Percentiles rank a stretch among this genome's conserved stretches.
Evolutionary conservation across 306 rosid species (phyloP).

Genomic region (Crotalaria pallida): DNA sequence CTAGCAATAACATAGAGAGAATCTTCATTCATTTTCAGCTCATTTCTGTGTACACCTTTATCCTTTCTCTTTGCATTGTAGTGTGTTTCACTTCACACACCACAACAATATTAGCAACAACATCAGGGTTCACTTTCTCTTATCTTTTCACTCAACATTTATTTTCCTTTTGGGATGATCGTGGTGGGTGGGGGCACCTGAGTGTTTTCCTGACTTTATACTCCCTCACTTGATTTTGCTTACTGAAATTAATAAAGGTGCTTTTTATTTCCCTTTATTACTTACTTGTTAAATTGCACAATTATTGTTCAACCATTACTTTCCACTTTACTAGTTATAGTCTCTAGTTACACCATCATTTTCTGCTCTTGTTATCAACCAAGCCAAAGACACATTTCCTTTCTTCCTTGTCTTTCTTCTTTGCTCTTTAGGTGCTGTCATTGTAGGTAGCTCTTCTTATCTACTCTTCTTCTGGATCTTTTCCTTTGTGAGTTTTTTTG

Average conservation of each 20-base stretch:
- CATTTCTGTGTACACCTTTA: neutral
- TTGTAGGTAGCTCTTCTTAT: conserved; percentile 26
- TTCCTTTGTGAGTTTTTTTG: conserved; percentile 29
- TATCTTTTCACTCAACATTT: conserved; percentile 14
- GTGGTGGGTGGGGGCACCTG: conserved; percentile 41
- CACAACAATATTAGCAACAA: neutral
- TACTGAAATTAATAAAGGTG: conserved; percentile 44
- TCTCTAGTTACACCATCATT: conserved; percentile 33
- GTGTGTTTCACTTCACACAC: conserved; percentile 40
- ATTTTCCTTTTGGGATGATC: neutral
- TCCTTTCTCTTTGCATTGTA: conserved; percentile 26
- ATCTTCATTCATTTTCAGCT: conserved; percentile 19
- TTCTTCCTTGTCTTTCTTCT: neutral
- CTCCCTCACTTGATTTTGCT: conserved; percentile 44
- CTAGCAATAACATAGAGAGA: conserved; percentile 22
- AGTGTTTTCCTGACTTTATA: conserved; percentile 41
- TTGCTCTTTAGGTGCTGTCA: conserved; percentile 9
- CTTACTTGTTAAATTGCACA: conserved; percentile 15
- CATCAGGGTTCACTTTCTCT: conserved; percentile 3
- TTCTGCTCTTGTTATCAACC: neutral
- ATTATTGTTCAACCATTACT: conserved; percentile 26
- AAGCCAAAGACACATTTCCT: conserved; percentile 3
- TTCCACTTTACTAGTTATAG: conserved; percentile 3
- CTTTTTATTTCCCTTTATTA: conserved; percentile 24
- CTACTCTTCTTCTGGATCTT: conserved; percentile 20